Evolutionary conservation across 805 yeast genomes (phyloP).

Genomic region (Yarrowia deformans): DNA sequence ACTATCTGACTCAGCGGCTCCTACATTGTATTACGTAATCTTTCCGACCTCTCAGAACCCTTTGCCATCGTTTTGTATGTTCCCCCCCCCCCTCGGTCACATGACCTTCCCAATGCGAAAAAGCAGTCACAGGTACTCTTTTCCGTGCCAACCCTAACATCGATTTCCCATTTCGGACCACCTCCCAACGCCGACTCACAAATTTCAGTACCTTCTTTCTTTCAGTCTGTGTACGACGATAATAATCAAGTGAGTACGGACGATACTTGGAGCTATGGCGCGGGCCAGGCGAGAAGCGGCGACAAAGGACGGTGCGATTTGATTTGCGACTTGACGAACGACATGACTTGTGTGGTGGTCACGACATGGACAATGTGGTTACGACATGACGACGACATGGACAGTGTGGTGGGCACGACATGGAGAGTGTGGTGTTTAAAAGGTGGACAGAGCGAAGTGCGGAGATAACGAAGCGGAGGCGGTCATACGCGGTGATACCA

Average conservation of each 20-base stretch:
- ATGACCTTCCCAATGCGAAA: constrained; percentile 15
- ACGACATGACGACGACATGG: background rate
- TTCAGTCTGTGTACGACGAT: constrained; percentile 37
- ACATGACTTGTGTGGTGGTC: background rate
- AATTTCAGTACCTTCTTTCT: constrained; percentile 39
- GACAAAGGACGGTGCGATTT: background rate
- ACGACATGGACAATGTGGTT: background rate
- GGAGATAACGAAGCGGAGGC: no score
- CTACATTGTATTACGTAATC: no score
- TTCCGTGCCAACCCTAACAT: constrained; percentile 16
- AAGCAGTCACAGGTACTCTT: constrained; percentile 32
- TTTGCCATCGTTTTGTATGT: no score
- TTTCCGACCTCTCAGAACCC: no score
- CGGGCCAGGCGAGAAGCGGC: background rate
- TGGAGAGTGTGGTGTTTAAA: background rate
- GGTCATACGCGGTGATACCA: no score
- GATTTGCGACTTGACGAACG: background rate
- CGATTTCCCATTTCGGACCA: constrained; percentile 14
- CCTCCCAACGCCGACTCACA: constrained; percentile 39
- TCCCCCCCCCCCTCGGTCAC: background rate
- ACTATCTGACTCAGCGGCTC: background rate
- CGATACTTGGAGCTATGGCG: constrained; percentile 3
- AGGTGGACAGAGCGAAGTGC: no score
- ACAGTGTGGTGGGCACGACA: background rate
- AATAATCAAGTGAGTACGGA: constrained; percentile 36